These are phyloP conservation scores for Triticum monococcum DNA, from an alignment of 176 grass and related monocot genomes.

Conservation along the genomic window DNA sequence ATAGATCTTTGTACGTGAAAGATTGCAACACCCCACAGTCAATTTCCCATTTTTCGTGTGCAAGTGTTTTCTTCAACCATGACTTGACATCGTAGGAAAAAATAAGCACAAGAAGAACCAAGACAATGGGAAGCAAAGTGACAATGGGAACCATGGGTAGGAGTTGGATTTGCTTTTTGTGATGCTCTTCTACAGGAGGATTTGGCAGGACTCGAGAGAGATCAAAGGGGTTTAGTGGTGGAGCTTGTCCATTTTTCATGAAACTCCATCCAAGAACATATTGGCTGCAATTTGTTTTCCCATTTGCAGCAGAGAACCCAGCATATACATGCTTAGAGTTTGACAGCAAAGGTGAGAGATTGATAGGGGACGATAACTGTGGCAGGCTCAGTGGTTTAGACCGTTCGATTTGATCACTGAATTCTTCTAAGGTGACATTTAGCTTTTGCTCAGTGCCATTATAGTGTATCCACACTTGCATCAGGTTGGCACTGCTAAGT, in stretches of 20 bases:
- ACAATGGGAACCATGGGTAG: not conserved
- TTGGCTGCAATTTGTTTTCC: not conserved
- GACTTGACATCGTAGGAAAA: not conserved
- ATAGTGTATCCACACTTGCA: not conserved
- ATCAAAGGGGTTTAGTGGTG: not conserved
- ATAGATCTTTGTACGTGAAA: constrained; percentile 30
- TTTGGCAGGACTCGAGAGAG: not conserved
- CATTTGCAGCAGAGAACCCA: not conserved
- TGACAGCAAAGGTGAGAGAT: not conserved
- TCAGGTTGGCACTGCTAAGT: not conserved
- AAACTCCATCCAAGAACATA: not conserved
- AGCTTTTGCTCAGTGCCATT: not conserved
- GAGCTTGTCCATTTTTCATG: not conserved
- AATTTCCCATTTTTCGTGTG: not conserved
- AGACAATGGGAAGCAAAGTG: not conserved
- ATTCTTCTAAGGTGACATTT: not conserved
- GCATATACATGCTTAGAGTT: not conserved
- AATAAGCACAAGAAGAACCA: not conserved
- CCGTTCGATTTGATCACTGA: rapidly evolving
- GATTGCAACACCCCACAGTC: not conserved
- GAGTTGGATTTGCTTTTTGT: no score
- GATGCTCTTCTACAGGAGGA: not conserved
- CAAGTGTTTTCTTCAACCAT: not conserved
- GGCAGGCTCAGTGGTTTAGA: not conserved
- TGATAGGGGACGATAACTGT: not conserved